phyloP scores from a whole-genome alignment of 202 grass and related monocot species.

The Setaria viridis region DNA sequence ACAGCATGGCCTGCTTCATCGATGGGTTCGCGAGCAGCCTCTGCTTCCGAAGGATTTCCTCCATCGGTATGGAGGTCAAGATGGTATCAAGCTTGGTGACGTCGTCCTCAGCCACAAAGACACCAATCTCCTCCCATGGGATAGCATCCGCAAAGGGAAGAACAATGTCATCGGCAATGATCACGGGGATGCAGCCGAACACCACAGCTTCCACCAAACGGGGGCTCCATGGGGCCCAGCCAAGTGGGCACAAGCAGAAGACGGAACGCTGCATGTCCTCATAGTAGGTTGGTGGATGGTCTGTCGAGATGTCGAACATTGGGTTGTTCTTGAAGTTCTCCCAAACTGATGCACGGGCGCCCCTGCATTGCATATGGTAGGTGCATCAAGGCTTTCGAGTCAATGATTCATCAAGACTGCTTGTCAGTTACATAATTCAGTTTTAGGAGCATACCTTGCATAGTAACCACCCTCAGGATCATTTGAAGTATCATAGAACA shows the following conservation, averaged over 20 bases:
- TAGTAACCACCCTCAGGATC: slow-evolving; percentile 93
- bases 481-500: slow-evolving; percentile 87
- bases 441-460: slow-evolving; percentile 60
- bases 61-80: slow-evolving; percentile 81
- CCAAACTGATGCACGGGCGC: slow-evolving; percentile 58
- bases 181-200: slow-evolving; percentile 93
- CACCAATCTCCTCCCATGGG: slow-evolving; percentile 90
- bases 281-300: slow-evolving; percentile 9
- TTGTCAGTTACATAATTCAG: slow-evolving; percentile 18
- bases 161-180: slow-evolving; percentile 88
- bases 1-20: slow-evolving; percentile 94
- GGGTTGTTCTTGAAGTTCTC: slow-evolving; percentile 32
- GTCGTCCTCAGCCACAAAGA: slow-evolving; percentile 85
- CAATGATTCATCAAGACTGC: slow-evolving; percentile 12
- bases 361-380: slow-evolving; percentile 54
- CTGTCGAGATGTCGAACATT: slow-evolving; percentile 25
- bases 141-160: slow-evolving; percentile 89
- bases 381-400: slow-evolving; percentile 21
- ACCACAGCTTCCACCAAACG: slow-evolving; percentile 84
- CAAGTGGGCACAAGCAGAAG: slow-evolving; percentile 91
- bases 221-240: slow-evolving; percentile 95
- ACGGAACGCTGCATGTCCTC: slow-evolving; percentile 38
- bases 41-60: slow-evolving; percentile 81
- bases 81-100: slow-evolving; percentile 85
- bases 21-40: slow-evolving; percentile 85